A percentile compares a stretch with the other conserved stretches of the same genome.
These are phyloP conservation scores for Claviceps fusiformis DNA, from an alignment of 2,329 filamentous ascomycete species.

Conservation along the genomic window DNA sequence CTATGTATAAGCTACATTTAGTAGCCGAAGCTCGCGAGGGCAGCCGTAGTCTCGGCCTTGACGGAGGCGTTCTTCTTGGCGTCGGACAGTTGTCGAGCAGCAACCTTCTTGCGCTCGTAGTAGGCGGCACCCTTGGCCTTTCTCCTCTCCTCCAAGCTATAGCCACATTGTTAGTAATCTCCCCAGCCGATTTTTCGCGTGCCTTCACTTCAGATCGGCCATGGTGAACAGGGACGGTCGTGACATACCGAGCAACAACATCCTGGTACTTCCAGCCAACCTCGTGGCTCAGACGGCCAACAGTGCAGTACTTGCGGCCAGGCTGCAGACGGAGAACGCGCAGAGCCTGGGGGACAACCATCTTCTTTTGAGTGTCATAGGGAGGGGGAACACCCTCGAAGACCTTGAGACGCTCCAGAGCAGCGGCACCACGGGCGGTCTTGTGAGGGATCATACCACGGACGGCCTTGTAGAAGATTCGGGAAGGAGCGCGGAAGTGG, in stretches of 20 bases:
- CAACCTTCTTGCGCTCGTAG: slow-evolving; percentile 99
- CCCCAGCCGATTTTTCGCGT: not conserved
- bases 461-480: slow-evolving; percentile 99
- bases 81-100: slow-evolving; percentile 76
- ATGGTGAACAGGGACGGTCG: not conserved
- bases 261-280: slow-evolving; percentile 99
- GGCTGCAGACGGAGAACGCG: slow-evolving; percentile 94
- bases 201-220: not conserved
- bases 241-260: slow-evolving; percentile 80
- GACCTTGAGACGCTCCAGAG: slow-evolving; percentile 97
- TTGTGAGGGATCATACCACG: slow-evolving; percentile 99
- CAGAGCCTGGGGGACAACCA: slow-evolving; percentile 97
- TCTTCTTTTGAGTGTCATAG: slow-evolving; percentile 99
- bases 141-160: slow-evolving; percentile 94
- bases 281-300: slow-evolving; percentile 94
- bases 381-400: slow-evolving; percentile 98
- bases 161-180: slow-evolving; percentile 13
- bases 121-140: slow-evolving; percentile 99
- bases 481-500: slow-evolving; percentile 98
- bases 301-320: slow-evolving; percentile 99
- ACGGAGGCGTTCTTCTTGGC: slow-evolving; percentile 86
- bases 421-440: slow-evolving; percentile 92
- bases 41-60: slow-evolving; percentile 73
- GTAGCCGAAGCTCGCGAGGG: slow-evolving; percentile 85
- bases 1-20: slow-evolving; percentile 38